Evolutionary conservation across 257 asterid species (phyloP).

Genomic region (Solanum gandarillasii): DNA sequence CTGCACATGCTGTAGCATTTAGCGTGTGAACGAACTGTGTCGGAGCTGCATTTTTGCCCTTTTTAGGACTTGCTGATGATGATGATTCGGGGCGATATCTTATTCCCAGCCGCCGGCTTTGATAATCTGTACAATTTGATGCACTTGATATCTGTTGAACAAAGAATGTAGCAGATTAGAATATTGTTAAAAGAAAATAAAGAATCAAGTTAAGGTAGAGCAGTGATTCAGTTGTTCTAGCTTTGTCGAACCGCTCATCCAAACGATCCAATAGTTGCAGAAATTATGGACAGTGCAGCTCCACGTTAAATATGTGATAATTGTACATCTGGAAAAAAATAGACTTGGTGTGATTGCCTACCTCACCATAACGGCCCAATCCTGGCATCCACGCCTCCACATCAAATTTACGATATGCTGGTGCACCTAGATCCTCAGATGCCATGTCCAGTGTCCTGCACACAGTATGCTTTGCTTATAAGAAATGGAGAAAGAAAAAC

Average conservation of each 20-base stretch:
- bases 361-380: conserved; percentile 93
- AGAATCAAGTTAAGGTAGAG: neutral
- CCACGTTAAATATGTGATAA: neutral
- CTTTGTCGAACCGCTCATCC: neutral
- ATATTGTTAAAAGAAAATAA: neutral
- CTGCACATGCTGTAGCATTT: conserved; percentile 95
- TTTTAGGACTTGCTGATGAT: conserved; percentile 28
- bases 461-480: neutral
- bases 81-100: conserved; percentile 72
- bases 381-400: conserved; percentile 99
- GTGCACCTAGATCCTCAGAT: conserved; percentile 93
- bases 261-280: neutral
- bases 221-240: neutral
- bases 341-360: conserved; percentile 7
- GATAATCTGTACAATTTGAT: conserved; percentile 94
- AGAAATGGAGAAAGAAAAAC: neutral
- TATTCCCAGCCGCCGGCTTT: conserved; percentile 83
- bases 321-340: neutral
- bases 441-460: conserved; percentile 90
- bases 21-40: conserved; percentile 87
- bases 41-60: conserved; percentile 44
- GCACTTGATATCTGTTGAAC: conserved; percentile 84
- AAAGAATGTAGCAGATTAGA: neutral
- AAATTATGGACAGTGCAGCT: neutral
- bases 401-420: conserved; percentile 93